These are phyloP conservation scores for Globisporangium megalacanthum DNA, from an alignment of 352 stramenopile genomes.

Conservation along the genomic window DNA sequence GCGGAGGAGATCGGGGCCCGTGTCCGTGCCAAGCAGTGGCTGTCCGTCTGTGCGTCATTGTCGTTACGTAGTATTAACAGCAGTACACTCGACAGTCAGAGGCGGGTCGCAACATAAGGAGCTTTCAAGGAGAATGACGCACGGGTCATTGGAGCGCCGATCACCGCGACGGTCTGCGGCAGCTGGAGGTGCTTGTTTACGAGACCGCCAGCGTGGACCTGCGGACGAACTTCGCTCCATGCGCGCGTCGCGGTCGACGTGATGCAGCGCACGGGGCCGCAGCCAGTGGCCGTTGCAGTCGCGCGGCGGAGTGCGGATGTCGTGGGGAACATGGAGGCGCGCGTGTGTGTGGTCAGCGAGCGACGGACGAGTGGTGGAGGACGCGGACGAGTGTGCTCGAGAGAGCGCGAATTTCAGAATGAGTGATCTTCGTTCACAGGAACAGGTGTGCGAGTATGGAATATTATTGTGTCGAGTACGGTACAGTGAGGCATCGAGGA, in stretches of 20 bases:
- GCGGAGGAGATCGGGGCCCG: constrained; percentile 64
- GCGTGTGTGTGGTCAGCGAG: background rate
- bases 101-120: background rate
- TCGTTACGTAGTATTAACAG: too few relatives aligned
- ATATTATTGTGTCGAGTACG: too few relatives aligned
- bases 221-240: constrained; percentile 62
- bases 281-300: background rate
- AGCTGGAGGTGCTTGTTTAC: constrained; percentile 45
- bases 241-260: constrained; percentile 36
- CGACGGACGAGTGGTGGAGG: too few relatives aligned
- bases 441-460: too few relatives aligned
- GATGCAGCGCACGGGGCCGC: constrained; percentile 36
- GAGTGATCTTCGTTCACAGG: too few relatives aligned
- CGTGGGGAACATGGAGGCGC: constrained; percentile 1
- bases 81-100: background rate
- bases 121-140: background rate
- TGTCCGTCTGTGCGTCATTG: constrained; percentile 50
- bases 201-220: constrained; percentile 49
- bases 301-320: constrained; percentile 8
- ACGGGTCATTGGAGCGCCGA: constrained; percentile 88
- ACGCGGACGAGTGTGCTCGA: too few relatives aligned
- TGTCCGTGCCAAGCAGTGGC: constrained; percentile 73
- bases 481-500: too few relatives aligned
- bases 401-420: too few relatives aligned
- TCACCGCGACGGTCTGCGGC: constrained; percentile 72